Percentiles rank a stretch among this genome's conserved stretches.
Conservation (phyloP, 2,329 filamentous ascomycete genomes). For the Cladophialophora carrionii region DNA sequence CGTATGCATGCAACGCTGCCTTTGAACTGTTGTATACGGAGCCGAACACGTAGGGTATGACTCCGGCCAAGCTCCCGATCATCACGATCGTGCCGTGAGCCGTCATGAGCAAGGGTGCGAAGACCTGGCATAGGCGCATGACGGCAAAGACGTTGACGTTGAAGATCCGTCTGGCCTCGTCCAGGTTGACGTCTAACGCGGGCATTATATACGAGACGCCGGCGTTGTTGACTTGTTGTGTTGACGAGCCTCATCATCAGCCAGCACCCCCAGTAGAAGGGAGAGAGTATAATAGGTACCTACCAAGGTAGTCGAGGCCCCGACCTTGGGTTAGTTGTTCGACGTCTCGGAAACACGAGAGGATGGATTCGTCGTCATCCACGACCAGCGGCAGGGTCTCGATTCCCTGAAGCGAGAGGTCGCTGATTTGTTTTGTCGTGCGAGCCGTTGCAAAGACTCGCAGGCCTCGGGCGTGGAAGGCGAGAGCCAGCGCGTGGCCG, state of each 20-base stretch:
- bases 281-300: no score
- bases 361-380: slow-evolving; percentile 31
- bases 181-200: slow-evolving; percentile 41
- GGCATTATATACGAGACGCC: slow-evolving; percentile 39
- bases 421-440: slow-evolving; percentile 26
- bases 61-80: slow-evolving; percentile 30
- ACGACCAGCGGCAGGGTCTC: slow-evolving; percentile 42
- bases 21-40: slow-evolving; percentile 61
- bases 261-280: not conserved
- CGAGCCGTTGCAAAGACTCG: slow-evolving; percentile 49
- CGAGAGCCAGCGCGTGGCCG: slow-evolving; percentile 45
- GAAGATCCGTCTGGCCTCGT: slow-evolving; percentile 42
- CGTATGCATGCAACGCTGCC: slow-evolving; percentile 62
- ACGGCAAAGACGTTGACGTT: slow-evolving; percentile 45
- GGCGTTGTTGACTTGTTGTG: slow-evolving; percentile 33
- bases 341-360: slow-evolving; percentile 17
- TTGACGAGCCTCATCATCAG: not conserved
- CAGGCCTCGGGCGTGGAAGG: slow-evolving; percentile 44
- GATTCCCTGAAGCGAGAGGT: slow-evolving; percentile 31
- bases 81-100: slow-evolving; percentile 35
- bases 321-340: slow-evolving; percentile 27
- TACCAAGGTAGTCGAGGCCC: slow-evolving; percentile 35
- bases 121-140: slow-evolving; percentile 44
- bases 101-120: slow-evolving; percentile 39
- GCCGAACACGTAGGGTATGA: slow-evolving; percentile 37